Conservation (phyloP, 306 rosid species). For the Sicyos edulis region DNA sequence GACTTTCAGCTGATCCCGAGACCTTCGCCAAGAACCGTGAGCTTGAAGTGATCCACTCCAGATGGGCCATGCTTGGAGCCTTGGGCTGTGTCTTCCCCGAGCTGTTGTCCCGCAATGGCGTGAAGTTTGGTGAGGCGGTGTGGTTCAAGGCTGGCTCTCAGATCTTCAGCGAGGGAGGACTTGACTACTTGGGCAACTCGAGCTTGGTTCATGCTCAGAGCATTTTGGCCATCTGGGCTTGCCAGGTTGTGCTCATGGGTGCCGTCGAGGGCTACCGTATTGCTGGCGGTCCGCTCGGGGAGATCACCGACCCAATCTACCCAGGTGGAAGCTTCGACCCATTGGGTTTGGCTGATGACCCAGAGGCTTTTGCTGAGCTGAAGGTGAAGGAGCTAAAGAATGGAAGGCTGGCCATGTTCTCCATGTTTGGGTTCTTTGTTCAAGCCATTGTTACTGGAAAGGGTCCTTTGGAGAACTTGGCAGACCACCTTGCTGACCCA, state of each 20-base stretch:
- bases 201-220: conserved; percentile 91
- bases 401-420: conserved; percentile 56
- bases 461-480: conserved; percentile 55
- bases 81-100: conserved; percentile 79
- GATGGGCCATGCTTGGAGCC: conserved; percentile 97
- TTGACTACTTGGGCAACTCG: conserved; percentile 92
- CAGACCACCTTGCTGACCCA: conserved; percentile 59
- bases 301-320: conserved; percentile 75
- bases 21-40: conserved; percentile 80
- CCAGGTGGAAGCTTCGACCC: conserved; percentile 85
- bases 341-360: conserved; percentile 57
- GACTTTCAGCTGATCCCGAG: conserved; percentile 85
- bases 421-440: conserved; percentile 58
- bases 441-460: conserved; percentile 61
- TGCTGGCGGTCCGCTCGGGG: conserved; percentile 90
- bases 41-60: conserved; percentile 66
- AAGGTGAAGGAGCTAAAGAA: conserved; percentile 60
- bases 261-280: conserved; percentile 87
- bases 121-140: conserved; percentile 76
- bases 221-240: conserved; percentile 85
- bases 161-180: conserved; percentile 89
- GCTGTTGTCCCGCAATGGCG: conserved; percentile 77
- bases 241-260: conserved; percentile 72
- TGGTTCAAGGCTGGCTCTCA: conserved; percentile 97
- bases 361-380: conserved; percentile 55